Evolutionary conservation across 1,139 yeast genomes (phyloP).

Genomic region (Geotrichum macrosporum): DNA sequence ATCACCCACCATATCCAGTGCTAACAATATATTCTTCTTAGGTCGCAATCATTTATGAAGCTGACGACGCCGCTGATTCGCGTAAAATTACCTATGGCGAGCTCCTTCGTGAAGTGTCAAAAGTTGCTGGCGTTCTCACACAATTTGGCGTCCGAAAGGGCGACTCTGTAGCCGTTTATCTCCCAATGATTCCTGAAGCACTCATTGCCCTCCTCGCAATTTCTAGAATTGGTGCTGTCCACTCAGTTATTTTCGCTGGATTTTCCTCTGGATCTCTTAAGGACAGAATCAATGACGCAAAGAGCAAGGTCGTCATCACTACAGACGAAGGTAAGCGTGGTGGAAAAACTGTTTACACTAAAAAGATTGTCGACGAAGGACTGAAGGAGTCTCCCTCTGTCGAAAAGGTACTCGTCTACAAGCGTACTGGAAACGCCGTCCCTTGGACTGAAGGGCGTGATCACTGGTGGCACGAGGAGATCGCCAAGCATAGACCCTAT

Average conservation of each 20-base stretch:
- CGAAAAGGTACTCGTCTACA: conserved; percentile 76
- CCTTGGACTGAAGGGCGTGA: conserved; percentile 81
- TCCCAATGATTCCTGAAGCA: conserved; percentile 98
- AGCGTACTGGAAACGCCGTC: conserved; percentile 75
- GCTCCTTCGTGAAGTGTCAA: conserved; percentile 78
- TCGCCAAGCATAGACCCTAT: conserved; percentile 75
- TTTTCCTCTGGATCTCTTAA: conserved; percentile 89
- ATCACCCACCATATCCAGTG: conserved; percentile 3
- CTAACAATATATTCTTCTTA: conserved; percentile 3
- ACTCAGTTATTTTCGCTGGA: conserved; percentile 95
- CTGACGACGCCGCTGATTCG: conserved; percentile 78
- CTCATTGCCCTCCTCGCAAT: conserved; percentile 91
- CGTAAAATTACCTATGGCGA: conserved; percentile 77
- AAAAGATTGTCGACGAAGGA: conserved; percentile 93
- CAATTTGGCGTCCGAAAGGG: conserved; percentile 90
- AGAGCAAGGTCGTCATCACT: conserved; percentile 84
- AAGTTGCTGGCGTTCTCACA: conserved; percentile 80
- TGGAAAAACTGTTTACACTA: conserved; percentile 85
- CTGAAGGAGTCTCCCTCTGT: conserved; percentile 72
- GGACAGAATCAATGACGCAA: conserved; percentile 88
- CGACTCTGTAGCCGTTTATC: conserved; percentile 91
- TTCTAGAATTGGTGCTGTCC: conserved; percentile 92
- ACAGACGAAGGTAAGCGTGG: conserved; percentile 97
- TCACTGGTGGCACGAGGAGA: conserved; percentile 89
- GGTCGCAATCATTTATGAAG: conserved; percentile 84